phyloP scores from a whole-genome alignment of 139 green algal genomes.

The Chlamydomonas sp. region DNA sequence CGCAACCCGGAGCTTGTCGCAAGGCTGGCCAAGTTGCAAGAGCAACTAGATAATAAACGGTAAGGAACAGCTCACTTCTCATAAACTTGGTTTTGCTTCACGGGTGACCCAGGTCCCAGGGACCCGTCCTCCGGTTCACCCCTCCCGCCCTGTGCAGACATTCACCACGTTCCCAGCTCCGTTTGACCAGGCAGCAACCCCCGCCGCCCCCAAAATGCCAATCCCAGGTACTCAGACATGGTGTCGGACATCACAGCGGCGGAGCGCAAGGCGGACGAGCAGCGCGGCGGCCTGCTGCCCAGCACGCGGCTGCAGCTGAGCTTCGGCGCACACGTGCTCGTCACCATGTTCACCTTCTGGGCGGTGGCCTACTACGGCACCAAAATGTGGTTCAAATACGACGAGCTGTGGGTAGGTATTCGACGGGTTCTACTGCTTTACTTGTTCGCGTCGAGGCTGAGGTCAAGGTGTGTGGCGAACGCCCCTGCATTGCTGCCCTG shows the following conservation, averaged over 20 bases:
- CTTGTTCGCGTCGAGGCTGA: neutral
- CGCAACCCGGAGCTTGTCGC: constrained; percentile 58
- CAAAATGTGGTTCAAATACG: constrained; percentile 8
- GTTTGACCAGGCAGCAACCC: too few relatives aligned
- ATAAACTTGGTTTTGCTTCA: constrained; percentile 17
- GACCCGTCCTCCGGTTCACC: too few relatives aligned
- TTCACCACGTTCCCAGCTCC: too few relatives aligned
- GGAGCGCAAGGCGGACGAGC: constrained; percentile 56
- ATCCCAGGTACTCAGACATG: constrained; percentile 55
- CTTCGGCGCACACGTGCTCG: constrained; percentile 82
- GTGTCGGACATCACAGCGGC: constrained; percentile 49
- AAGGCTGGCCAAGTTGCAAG: constrained; percentile 61
- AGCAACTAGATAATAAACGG: constrained; percentile 61
- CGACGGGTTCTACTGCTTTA: neutral
- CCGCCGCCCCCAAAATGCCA: neutral
- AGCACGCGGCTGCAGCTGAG: constrained; percentile 75
- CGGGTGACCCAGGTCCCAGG: neutral
- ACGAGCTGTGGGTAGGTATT: constrained; percentile 51
- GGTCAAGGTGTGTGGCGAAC: neutral
- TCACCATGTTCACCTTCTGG: constrained; percentile 85
- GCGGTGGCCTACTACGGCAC: constrained; percentile 69
- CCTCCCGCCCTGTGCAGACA: too few relatives aligned
- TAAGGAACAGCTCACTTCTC: constrained; percentile 21
- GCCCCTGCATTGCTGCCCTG: neutral
- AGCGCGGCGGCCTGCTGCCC: constrained; percentile 47